Base-by-base conservation (phyloP, 805 yeast species). In the Candida piceae region DNA sequence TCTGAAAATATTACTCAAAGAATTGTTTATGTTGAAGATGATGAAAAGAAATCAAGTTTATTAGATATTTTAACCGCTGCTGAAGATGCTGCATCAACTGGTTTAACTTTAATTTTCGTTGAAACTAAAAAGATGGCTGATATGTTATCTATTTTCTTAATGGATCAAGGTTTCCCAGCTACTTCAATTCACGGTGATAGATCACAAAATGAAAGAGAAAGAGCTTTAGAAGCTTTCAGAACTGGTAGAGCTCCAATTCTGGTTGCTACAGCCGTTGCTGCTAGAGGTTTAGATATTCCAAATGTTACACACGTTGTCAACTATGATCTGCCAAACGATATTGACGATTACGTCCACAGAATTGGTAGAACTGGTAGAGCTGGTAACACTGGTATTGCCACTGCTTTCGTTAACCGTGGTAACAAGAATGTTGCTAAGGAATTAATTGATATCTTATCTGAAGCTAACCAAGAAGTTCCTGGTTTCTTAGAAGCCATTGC, bases 331-430 rank as follows among this genome's bases (percentile, higher is more conserved):
- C 98, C 98, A 64, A 72, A 83, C 61, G 97, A 93, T 66, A 84
- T 93, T 58, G 98, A 93, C 66, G 98, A 93, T 68, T 93, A 93
- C 62, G 98, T 93, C 42, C 98, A 93, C 74, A 85, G 98, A 74
- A 93, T 93, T 62, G 98, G 98, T 78, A 90, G 98, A 80, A 93
- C 99, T 60, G 99, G 98, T 70, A 93, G 99, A 80, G 99, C 99
- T 57, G 98, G 98, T 77, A 93, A 93, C 72, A 80, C 84, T 45
- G 99, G 99, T 84, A 74, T 85, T 55, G 97, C 99, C 49, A 89
- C 97, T 50, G 95, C 99, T 35, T 93, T 93, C 74, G 86, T 93
- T 70, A 93, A 93, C 83, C 84, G 97, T 71, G 84, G 83, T 63
- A 93, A 88, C 78, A 78, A 75, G 60, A 88, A 88, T 60, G 74